A percentile compares a stretch with the other conserved stretches of the same genome.
Conservation (phyloP, 192 early-diverging fungal genomes). For the Chytriomyces sp. region DNA sequence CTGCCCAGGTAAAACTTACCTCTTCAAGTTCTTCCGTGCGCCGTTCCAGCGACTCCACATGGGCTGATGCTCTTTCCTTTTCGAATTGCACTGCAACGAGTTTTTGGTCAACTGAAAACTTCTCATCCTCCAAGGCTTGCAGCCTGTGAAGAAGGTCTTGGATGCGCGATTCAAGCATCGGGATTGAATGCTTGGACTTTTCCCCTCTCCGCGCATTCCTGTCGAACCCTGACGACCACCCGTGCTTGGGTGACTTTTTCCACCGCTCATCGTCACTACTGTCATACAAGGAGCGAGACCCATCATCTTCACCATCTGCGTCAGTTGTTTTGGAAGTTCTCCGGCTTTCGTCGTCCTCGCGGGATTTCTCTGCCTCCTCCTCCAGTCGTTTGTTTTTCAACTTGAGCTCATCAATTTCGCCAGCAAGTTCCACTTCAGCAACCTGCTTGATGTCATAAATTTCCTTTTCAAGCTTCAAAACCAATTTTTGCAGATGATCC, state of each 20-base stretch:
- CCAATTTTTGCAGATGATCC: background rate
- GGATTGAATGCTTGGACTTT: slow-evolving; percentile 26
- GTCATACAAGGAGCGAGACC: slow-evolving; percentile 1
- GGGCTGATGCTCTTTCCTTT: slow-evolving; percentile 27
- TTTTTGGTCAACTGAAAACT: slow-evolving; percentile 29
- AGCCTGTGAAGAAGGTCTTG: slow-evolving; percentile 43
- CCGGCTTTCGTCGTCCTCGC: background rate
- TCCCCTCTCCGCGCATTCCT: slow-evolving; percentile 19
- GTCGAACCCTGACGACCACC: background rate
- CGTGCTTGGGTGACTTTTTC: background rate
- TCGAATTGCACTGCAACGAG: slow-evolving; percentile 33
- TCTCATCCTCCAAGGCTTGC: slow-evolving; percentile 41
- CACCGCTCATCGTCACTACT: slow-evolving; percentile 7
- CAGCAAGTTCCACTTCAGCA: slow-evolving; percentile 21
- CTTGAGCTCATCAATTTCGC: slow-evolving; percentile 40
- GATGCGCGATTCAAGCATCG: slow-evolving; percentile 45
- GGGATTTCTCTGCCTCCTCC: slow-evolving; percentile 7
- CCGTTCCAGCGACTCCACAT: slow-evolving; percentile 18
- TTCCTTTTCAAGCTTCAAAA: background rate
- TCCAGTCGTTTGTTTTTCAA: slow-evolving; percentile 18
- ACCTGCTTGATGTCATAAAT: slow-evolving; percentile 20
- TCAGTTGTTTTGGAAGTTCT: slow-evolving; percentile 1
- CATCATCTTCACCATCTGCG: slow-evolving; percentile 21
- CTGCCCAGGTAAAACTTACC: slow-evolving; percentile 8
- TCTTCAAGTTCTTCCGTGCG: slow-evolving; percentile 38